phyloP scores from a whole-genome alignment of 768 basidiomycete genomes.

The Tulasnella sp. region DNA sequence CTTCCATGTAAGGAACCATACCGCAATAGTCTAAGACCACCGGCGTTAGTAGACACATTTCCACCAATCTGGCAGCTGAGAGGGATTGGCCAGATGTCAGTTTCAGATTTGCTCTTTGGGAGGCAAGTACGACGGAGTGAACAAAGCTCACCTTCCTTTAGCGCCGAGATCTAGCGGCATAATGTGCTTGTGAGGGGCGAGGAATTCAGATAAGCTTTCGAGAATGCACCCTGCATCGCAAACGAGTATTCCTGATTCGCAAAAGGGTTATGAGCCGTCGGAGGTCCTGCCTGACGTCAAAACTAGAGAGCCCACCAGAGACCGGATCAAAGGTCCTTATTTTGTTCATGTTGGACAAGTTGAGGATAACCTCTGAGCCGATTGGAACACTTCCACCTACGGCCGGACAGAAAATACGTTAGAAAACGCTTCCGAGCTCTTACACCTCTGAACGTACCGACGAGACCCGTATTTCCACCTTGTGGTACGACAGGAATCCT shows the following conservation, averaged over 20 bases:
- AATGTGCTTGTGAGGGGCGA: constrained; percentile 81
- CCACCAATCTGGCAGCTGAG: constrained; percentile 93
- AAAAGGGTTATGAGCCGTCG: not conserved
- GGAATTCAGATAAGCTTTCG: constrained; percentile 73
- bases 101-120: not conserved
- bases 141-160: constrained; percentile 65
- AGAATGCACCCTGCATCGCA: constrained; percentile 93
- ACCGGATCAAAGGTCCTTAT: constrained; percentile 76
- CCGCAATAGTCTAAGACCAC: constrained; percentile 84
- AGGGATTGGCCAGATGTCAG: not conserved
- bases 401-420: not conserved
- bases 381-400: constrained; percentile 71
- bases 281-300: not conserved
- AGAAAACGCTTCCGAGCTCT: not conserved
- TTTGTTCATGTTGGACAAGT: constrained; percentile 67
- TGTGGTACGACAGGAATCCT: constrained; percentile 90
- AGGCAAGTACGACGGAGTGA: too few relatives aligned
- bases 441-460: constrained; percentile 37
- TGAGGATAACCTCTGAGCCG: constrained; percentile 78
- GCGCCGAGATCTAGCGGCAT: constrained; percentile 95
- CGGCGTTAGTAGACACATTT: constrained; percentile 94
- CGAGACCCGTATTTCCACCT: constrained; percentile 96
- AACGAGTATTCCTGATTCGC: constrained; percentile 60
- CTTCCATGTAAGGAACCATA: constrained; percentile 94
- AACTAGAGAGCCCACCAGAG: constrained; percentile 42